These are phyloP conservation scores for Astrephomene gubernaculifera DNA, from an alignment of 139 green algal species.

Conservation along the genomic window DNA sequence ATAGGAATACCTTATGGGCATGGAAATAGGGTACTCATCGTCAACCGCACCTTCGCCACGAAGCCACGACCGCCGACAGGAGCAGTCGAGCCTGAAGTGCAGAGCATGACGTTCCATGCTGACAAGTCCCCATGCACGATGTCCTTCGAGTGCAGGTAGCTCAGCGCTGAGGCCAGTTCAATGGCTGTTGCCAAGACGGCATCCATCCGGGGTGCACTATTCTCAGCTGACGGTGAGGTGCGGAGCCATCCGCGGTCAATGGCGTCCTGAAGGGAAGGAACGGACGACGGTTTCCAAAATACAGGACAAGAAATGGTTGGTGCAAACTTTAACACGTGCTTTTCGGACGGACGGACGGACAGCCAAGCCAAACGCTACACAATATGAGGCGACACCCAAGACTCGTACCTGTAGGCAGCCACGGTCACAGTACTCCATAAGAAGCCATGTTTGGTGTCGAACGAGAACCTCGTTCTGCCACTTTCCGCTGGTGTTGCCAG, in stretches of 20 bases:
- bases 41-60: conserved; percentile 67
- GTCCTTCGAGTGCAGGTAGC: conserved; percentile 69
- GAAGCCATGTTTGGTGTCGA: conserved; percentile 39
- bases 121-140: conserved; percentile 82
- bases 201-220: conserved; percentile 28
- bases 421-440: conserved; percentile 46
- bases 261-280: conserved; percentile 28
- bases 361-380: too few species aligned
- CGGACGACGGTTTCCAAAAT: not conserved
- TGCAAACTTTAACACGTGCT: too few species aligned
- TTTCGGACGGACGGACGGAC: too few species aligned
- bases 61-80: conserved; percentile 54
- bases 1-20: too few species aligned
- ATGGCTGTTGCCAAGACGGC: conserved; percentile 33
- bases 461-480: conserved; percentile 7
- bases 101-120: conserved; percentile 76
- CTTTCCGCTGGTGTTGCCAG: not conserved
- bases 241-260: conserved; percentile 45
- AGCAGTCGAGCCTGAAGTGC: conserved; percentile 30
- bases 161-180: conserved; percentile 50
- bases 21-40: too few species aligned
- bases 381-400: too few species aligned
- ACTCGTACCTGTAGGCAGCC: conserved; percentile 43
- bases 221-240: not conserved
- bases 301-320: too few species aligned